A percentile compares a stretch with the other conserved stretches of the same genome.
Conservation (phyloP, 495 filamentous ascomycete genomes). For the Tuber microsphaerosporum region DNA sequence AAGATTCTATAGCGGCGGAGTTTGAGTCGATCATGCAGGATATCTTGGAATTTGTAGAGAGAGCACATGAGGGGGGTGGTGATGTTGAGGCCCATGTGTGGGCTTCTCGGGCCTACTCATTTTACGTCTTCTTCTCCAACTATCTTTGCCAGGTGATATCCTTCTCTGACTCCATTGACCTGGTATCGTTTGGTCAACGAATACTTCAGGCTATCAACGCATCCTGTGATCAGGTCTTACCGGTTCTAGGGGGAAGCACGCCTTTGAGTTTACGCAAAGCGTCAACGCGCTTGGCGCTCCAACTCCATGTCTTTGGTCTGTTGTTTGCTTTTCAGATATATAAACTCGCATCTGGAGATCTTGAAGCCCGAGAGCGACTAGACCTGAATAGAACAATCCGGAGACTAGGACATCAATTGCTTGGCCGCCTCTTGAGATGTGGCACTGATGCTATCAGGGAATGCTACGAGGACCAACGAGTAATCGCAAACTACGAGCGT, state of each 20-base stretch:
- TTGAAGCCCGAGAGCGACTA: slow-evolving; percentile 43
- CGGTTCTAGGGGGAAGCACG: slow-evolving; percentile 12
- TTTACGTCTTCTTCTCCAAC: slow-evolving; percentile 34
- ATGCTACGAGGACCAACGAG: slow-evolving; percentile 60
- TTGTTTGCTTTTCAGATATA: slow-evolving; percentile 28
- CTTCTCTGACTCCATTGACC: slow-evolving; percentile 33
- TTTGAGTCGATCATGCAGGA: slow-evolving; percentile 48
- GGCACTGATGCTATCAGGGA: slow-evolving; percentile 51
- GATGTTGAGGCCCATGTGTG: slow-evolving; percentile 16
- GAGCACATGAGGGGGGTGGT: slow-evolving; percentile 16
- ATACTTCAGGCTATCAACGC: slow-evolving; percentile 38
- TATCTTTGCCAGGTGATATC: slow-evolving; percentile 31
- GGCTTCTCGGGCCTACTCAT: slow-evolving; percentile 28
- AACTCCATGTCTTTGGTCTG: slow-evolving; percentile 28
- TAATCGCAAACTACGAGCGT: slow-evolving; percentile 51
- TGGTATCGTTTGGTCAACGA: slow-evolving; percentile 38
- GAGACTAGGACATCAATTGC: slow-evolving; percentile 41
- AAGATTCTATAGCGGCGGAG: slow-evolving; percentile 62
- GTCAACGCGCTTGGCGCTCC: slow-evolving; percentile 30
- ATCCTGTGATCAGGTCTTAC: slow-evolving; percentile 31
- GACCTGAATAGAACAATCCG: slow-evolving; percentile 42
- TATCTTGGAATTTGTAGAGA: slow-evolving; percentile 45
- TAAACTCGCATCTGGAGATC: slow-evolving; percentile 38
- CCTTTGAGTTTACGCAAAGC: slow-evolving; percentile 12
- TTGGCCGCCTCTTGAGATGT: slow-evolving; percentile 45